Base-by-base conservation (phyloP, 176 grass and related monocot species). In the Dactylis glomerata region DNA sequence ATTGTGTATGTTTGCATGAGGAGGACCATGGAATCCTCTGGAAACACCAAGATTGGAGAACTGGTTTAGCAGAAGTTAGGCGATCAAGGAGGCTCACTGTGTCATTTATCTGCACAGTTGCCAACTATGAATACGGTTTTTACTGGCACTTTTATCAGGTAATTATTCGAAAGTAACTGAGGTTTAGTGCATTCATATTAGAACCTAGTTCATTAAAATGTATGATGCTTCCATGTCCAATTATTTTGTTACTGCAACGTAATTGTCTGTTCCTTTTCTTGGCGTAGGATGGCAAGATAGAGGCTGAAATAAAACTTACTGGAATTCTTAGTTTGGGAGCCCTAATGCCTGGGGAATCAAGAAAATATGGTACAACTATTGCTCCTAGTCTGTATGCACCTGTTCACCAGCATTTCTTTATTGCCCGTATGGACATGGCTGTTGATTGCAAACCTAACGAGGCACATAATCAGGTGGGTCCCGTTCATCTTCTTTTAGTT, bases 41-140 rank as follows among this genome's bases (percentile, higher is more conserved):
- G 97, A 99, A 99, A 86, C 97, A 99, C 86, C 97, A 99, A 85
- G 97, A 99, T 51, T 99, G 97, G 97, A 95, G 97, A 85, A 99
- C 97, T 75, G 97, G 97, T 36, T 86, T 99, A 87, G 93, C 97
- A 72, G 97, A 99, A 92, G 93, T 96, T 84, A 94, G 97, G 86
- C 86, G 97, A 23, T 99, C 97, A 72, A 92, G 97, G 84, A 99
- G 97, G 82, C 93, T 99, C 50, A 92, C 91, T 17, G 97, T 99
- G 15, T 99, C 97, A 57, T 99, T 96, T 90, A 99, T 99, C 82
- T 99, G 97, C 77, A 99, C 97, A 24, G 93, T 99, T 74, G 97
- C 97, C 79, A 99, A 99, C 85, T 99, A 99, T 70, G 97, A 99
- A 80, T 99, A 99, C 82, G 97, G 90, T 49, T 99, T 99, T 84